Evolutionary conservation across 1,139 yeast genomes (phyloP).

Genomic region (Kodamaea fungicola): DNA sequence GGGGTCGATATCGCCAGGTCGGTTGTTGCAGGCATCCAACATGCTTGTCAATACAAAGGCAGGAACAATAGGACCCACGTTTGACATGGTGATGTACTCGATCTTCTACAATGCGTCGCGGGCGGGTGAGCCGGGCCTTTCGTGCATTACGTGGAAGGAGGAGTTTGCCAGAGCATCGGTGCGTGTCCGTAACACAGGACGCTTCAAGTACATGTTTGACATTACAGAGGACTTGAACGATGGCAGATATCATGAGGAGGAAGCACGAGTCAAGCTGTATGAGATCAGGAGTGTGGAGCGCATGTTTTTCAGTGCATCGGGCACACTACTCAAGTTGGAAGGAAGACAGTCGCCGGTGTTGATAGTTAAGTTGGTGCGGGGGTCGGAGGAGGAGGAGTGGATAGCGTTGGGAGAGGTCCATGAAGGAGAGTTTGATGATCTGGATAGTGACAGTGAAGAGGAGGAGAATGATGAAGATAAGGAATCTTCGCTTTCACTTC

Average conservation of each 20-base stretch:
- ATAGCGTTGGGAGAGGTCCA: constrained; percentile 52
- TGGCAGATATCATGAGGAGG: constrained; percentile 68
- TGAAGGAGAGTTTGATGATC: constrained; percentile 27
- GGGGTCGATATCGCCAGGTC: constrained; percentile 58
- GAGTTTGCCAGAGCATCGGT: constrained; percentile 59
- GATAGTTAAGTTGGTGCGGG: constrained; percentile 46
- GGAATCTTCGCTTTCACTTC: constrained; percentile 45
- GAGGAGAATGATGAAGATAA: constrained; percentile 17
- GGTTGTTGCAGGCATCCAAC: constrained; percentile 62
- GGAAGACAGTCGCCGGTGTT: constrained; percentile 68
- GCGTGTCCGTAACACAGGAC: constrained; percentile 22
- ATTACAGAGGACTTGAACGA: constrained; percentile 66
- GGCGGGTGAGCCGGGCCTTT: constrained; percentile 25
- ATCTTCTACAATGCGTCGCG: constrained; percentile 62
- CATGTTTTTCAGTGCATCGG: constrained; percentile 72
- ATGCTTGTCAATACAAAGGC: constrained; percentile 34
- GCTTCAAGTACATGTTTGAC: constrained; percentile 43
- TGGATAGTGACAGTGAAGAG: constrained; percentile 24
- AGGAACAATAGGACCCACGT: constrained; percentile 56
- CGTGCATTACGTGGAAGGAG: constrained; percentile 69
- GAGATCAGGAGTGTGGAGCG: constrained; percentile 46
- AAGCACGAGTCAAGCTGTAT: constrained; percentile 31
- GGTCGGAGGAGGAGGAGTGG: constrained; percentile 39
- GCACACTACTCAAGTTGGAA: constrained; percentile 60
- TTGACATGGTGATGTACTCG: constrained; percentile 58